Evolutionary conservation across 176 grass and related monocot genomes (phyloP).

Genomic region (Urochloa ruziziensis): DNA sequence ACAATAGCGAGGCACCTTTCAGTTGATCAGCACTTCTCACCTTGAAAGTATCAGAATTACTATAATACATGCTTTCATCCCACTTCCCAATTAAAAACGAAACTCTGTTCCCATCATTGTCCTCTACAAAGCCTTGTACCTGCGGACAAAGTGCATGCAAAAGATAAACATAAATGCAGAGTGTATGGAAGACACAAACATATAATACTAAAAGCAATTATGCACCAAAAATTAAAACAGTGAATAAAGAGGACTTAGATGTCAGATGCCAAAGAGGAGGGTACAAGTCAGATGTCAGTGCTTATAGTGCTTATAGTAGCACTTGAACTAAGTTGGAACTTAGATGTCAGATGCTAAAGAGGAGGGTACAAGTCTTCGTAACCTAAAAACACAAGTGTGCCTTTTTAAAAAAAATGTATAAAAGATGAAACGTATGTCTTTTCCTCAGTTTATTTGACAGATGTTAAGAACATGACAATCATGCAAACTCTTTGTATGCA

Average conservation of each 20-base stretch:
- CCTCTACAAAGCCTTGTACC: conserved; percentile 90
- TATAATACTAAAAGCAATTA: not conserved
- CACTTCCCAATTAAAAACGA: conserved; percentile 84
- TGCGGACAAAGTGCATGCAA: conserved; percentile 23
- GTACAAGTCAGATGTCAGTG: no score
- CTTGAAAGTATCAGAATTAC: conserved; percentile 55
- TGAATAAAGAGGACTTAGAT: not conserved
- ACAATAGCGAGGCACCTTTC: conserved; percentile 55
- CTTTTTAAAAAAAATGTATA: not conserved
- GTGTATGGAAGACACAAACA: conserved; percentile 11
- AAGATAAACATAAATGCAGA: conserved; percentile 28
- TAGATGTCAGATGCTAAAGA: not conserved
- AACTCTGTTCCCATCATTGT: conserved; percentile 54
- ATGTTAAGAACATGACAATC: not conserved
- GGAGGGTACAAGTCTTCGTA: not conserved
- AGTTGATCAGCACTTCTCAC: conserved; percentile 44
- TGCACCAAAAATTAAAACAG: not conserved
- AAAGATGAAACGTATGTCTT: no score
- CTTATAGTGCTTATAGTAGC: no score
- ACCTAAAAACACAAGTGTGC: not conserved
- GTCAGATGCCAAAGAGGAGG: not conserved
- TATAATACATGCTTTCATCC: conserved; percentile 71
- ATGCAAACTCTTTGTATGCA: conserved; percentile 1
- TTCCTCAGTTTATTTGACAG: not conserved
- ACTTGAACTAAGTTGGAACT: no score